Conservation (phyloP, 2,329 filamentous ascomycete genomes). For the Fusarium phyllophilum region DNA sequence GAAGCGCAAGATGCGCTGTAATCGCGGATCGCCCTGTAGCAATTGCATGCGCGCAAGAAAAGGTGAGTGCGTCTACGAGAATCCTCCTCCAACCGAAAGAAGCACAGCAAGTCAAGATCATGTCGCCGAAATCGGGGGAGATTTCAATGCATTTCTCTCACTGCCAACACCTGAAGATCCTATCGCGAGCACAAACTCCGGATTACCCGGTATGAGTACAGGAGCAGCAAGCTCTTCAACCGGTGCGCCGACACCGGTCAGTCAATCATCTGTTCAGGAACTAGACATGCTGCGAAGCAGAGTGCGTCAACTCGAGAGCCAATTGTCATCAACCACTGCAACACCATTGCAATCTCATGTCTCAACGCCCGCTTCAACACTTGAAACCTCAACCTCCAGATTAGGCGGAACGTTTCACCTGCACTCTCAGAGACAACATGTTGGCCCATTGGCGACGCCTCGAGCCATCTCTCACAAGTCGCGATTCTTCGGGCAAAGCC, state of each 20-base stretch:
- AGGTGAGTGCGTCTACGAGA: constrained; percentile 49
- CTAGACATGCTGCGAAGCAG: constrained; percentile 21
- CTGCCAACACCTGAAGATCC: not conserved
- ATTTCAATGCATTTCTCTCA: not conserved
- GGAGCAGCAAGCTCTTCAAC: not conserved
- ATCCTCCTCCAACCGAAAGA: constrained; percentile 1
- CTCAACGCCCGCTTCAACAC: constrained; percentile 17
- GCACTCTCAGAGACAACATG: constrained; percentile 48
- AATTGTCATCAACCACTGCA: not conserved
- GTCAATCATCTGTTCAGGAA: constrained; percentile 19
- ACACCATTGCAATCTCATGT: not conserved
- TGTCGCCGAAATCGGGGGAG: not conserved
- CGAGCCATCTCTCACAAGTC: constrained; percentile 65
- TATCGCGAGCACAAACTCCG: not conserved
- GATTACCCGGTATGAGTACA: not conserved
- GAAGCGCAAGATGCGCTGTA: constrained; percentile 57
- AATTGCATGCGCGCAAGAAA: constrained; percentile 54
- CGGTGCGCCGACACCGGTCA: not conserved
- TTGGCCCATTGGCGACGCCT: constrained; percentile 46
- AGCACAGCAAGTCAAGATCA: not conserved
- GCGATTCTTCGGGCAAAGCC: constrained; percentile 65
- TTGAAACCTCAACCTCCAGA: constrained; percentile 49
- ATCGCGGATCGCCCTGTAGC: constrained; percentile 53
- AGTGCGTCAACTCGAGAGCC: constrained; percentile 26
- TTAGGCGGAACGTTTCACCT: constrained; percentile 58